Conservation (phyloP, 768 basidiomycete species). For the Filobasidium wieringae region DNA sequence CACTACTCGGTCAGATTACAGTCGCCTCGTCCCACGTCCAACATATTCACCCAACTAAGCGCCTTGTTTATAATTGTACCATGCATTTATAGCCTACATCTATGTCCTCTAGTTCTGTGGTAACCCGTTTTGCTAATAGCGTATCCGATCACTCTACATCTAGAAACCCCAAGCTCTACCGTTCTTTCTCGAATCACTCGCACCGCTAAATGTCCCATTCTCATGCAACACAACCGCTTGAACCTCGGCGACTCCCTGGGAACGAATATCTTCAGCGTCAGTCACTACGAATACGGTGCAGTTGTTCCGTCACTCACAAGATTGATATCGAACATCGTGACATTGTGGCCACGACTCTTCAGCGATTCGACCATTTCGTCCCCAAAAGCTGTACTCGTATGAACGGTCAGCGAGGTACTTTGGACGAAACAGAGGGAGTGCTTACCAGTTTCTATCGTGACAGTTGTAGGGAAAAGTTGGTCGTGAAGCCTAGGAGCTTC, state of each 20-base stretch:
- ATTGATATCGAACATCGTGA: conserved; percentile 57
- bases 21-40: too few relatives aligned
- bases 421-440: too few relatives aligned
- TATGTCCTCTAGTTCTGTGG: too few relatives aligned
- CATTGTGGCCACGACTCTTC: conserved; percentile 54
- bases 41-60: too few relatives aligned
- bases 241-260: conserved; percentile 40
- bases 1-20: too few relatives aligned
- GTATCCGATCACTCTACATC: too few relatives aligned
- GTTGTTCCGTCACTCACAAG: conserved; percentile 32
- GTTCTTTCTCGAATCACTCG: conserved; percentile 83
- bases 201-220: conserved; percentile 56
- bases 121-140: too few relatives aligned
- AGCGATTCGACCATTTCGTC: conserved; percentile 50
- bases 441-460: conserved; percentile 33
- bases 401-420: neutral
- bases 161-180: conserved; percentile 82
- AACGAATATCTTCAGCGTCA: neutral
- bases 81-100: too few relatives aligned
- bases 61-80: too few relatives aligned
- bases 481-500: conserved; percentile 75
- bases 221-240: conserved; percentile 51
- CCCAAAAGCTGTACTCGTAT: conserved; percentile 44
- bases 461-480: conserved; percentile 59
- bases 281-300: neutral